phyloP scores from a whole-genome alignment of 1,139 yeast genomes.

The Meyerozyma sp. region DNA sequence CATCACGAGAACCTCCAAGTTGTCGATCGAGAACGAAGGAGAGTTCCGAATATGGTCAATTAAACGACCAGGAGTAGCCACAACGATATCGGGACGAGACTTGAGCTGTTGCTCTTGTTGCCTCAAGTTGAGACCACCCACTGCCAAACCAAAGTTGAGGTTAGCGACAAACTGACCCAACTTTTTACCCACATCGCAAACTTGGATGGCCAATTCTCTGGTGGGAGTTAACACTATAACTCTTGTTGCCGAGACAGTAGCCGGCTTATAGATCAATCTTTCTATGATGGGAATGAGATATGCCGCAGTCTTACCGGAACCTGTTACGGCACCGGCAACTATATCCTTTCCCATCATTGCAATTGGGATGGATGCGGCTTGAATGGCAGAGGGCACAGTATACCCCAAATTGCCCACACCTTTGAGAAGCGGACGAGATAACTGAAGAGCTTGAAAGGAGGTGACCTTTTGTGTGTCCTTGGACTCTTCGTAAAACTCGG shows the following conservation, averaged over 20 bases:
- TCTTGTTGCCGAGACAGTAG: conserved; percentile 79
- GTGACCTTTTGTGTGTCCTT: conserved; percentile 35
- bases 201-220: conserved; percentile 96
- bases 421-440: conserved; percentile 85
- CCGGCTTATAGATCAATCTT: conserved; percentile 82
- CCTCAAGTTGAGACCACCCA: conserved; percentile 93
- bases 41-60: conserved; percentile 96
- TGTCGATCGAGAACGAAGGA: conserved; percentile 85
- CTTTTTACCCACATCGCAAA: conserved; percentile 86
- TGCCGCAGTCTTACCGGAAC: conserved; percentile 99
- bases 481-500: conserved; percentile 55
- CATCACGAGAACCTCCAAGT: conserved; percentile 84
- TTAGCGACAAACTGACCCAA: conserved; percentile 73
- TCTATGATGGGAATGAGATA: conserved; percentile 94
- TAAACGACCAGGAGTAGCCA: conserved; percentile 96
- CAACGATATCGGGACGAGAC: conserved; percentile 88
- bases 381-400: conserved; percentile 86
- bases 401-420: conserved; percentile 81
- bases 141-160: conserved; percentile 84
- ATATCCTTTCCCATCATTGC: conserved; percentile 90
- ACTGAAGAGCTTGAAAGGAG: conserved; percentile 69
- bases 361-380: conserved; percentile 87
- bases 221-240: conserved; percentile 92
- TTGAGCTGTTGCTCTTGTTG: conserved; percentile 93
- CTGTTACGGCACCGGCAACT: conserved; percentile 99